Percentiles rank a stretch among this genome's conserved stretches.
Conservation (phyloP, 345 rosid genomes). For the Pseudoturritis turrita region DNA sequence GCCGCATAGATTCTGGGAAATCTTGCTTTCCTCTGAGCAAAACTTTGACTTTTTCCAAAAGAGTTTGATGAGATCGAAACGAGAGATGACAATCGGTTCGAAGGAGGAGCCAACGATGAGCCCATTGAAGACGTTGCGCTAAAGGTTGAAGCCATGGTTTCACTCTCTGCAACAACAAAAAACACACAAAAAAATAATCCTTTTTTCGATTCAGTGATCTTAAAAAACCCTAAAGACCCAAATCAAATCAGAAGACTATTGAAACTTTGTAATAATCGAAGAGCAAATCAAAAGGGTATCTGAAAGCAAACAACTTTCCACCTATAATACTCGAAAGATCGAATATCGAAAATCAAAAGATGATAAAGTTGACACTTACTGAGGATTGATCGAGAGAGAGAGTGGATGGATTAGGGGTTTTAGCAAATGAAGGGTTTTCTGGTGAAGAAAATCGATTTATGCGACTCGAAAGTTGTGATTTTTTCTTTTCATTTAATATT, state of each 20-base stretch:
- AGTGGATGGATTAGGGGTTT: conserved; percentile 8
- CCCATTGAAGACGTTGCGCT: conserved; percentile 60
- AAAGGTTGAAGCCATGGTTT: conserved; percentile 65
- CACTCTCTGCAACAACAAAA: not conserved
- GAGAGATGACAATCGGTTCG: conserved; percentile 61
- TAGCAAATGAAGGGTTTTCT: conserved; percentile 8
- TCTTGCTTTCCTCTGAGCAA: conserved; percentile 45
- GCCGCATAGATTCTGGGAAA: conserved; percentile 66
- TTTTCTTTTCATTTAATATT: not conserved
- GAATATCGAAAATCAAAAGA: not conserved
- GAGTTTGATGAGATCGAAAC: conserved; percentile 55
- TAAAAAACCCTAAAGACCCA: not conserved
- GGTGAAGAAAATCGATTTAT: conserved; percentile 1
- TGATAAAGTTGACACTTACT: not conserved
- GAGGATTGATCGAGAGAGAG: not conserved
- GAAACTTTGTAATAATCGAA: conserved; percentile 24
- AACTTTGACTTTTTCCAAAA: conserved; percentile 43
- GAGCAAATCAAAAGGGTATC: not conserved
- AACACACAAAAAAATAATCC: not conserved
- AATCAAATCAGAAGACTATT: not conserved
- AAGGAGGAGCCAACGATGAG: conserved; percentile 48
- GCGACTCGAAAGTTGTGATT: not conserved
- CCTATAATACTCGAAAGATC: not conserved
- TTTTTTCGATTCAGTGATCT: not conserved
- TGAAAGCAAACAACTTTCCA: conserved; percentile 11